Evolutionary conservation across 148 eudicot species (phyloP).

Genomic region (Rhododendron ovatum): DNA sequence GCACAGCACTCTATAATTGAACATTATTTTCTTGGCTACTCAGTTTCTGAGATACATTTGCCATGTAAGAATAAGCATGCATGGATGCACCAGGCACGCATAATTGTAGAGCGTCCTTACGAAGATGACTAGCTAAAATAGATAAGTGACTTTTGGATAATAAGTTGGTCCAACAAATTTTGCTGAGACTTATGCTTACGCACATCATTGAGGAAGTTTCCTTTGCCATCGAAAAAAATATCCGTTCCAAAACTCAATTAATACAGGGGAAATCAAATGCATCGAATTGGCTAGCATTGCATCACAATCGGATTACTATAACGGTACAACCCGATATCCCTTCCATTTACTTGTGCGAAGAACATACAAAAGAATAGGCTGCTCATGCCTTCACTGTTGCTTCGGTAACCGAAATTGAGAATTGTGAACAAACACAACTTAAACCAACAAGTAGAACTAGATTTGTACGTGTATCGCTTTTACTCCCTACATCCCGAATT

Average conservation of each 20-base stretch:
- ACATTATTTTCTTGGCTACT: neutral
- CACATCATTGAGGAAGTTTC: neutral
- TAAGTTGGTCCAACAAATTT: neutral
- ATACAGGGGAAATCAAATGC: too few species aligned
- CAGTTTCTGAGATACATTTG: neutral
- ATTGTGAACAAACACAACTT: neutral
- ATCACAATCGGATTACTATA: neutral
- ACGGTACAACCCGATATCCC: neutral
- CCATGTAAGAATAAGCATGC: neutral
- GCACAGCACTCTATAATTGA: neutral
- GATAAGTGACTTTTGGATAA: neutral
- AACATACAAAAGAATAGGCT: neutral
- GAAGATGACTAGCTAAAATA: neutral
- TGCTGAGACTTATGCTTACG: neutral
- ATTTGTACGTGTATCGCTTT: neutral
- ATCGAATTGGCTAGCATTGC: neutral
- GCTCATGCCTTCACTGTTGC: neutral
- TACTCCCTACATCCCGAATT: too few species aligned
- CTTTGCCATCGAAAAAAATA: neutral
- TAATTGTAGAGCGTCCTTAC: neutral
- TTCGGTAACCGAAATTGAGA: neutral
- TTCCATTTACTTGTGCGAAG: neutral
- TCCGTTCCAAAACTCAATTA: neutral
- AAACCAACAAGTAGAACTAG: neutral
- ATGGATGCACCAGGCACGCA: neutral